These are phyloP conservation scores for Phytopythium mirpurense DNA, from an alignment of 352 stramenopile genomes.

Conservation along the genomic window DNA sequence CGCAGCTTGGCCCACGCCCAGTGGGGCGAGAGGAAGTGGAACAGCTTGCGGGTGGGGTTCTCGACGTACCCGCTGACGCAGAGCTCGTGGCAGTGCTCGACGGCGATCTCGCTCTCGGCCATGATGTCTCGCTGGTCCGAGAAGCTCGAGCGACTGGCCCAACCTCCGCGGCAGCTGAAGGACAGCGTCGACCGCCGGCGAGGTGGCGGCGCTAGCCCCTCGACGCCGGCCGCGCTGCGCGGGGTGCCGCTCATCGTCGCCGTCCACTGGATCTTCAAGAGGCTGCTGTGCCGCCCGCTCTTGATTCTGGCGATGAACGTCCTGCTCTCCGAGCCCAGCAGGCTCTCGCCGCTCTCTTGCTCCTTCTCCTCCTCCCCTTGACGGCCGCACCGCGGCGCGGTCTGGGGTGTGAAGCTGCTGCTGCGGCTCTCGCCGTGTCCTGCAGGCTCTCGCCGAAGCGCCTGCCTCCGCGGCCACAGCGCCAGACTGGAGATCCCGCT, in stretches of 20 bases:
- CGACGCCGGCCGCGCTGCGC: background rate
- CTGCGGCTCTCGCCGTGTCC: background rate
- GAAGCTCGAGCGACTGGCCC: constrained; percentile 7
- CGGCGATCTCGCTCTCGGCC: constrained; percentile 48
- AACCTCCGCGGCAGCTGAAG: constrained; percentile 3
- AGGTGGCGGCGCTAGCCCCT: background rate
- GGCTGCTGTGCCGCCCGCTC: constrained; percentile 20
- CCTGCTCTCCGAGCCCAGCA: constrained; percentile 15
- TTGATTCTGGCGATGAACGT: constrained; percentile 24
- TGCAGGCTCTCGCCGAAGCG: background rate
- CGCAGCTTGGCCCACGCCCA: constrained; percentile 44
- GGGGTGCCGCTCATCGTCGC: constrained; percentile 8
- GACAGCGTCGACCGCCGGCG: constrained; percentile 7
- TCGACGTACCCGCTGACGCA: constrained; percentile 69
- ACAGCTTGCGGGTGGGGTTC: constrained; percentile 44
- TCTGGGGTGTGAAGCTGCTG: background rate
- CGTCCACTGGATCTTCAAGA: constrained; percentile 25
- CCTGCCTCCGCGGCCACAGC: constrained; percentile 26
- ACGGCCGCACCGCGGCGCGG: background rate
- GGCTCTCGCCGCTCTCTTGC: background rate
- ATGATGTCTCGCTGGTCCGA: constrained; percentile 24
- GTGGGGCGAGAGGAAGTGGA: constrained; percentile 63
- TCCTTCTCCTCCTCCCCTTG: background rate
- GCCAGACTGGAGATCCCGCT: constrained; percentile 26
- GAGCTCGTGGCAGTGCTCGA: constrained; percentile 71